These are phyloP conservation scores for Hyphodiscus hymeniophilus DNA, from an alignment of 495 filamentous ascomycete genomes.

Conservation along the genomic window DNA sequence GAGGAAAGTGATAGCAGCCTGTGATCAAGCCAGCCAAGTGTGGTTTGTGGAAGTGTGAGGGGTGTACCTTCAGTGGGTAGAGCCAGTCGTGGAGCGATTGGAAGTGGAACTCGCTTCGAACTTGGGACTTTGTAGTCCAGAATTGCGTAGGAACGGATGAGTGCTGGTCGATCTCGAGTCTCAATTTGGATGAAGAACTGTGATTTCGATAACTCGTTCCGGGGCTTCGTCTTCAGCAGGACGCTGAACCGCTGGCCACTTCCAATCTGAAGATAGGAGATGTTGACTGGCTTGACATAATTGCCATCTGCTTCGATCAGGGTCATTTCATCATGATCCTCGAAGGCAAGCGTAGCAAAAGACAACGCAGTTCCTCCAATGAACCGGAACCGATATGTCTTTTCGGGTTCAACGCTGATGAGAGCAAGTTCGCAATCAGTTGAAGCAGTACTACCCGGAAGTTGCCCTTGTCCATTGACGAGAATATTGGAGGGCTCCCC, in stretches of 20 bases:
- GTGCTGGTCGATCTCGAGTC: slow-evolving; percentile 34
- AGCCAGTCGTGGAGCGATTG: slow-evolving; percentile 8
- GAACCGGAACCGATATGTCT: slow-evolving; percentile 47
- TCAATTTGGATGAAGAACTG: slow-evolving; percentile 46
- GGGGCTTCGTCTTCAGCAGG: slow-evolving; percentile 34
- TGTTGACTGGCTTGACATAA: slow-evolving; percentile 35
- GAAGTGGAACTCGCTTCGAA: slow-evolving; percentile 3
- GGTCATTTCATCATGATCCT: slow-evolving; percentile 39
- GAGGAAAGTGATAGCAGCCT: slow-evolving; percentile 27
- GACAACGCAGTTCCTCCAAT: slow-evolving; percentile 45
- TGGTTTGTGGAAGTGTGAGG: slow-evolving; percentile 30
- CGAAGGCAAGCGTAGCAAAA: slow-evolving; percentile 37
- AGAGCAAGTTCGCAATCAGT: slow-evolving; percentile 29
- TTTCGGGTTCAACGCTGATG: slow-evolving; percentile 44
- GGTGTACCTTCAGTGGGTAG: too few relatives aligned
- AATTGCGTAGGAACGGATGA: slow-evolving; percentile 40
- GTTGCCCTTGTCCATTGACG: slow-evolving; percentile 35
- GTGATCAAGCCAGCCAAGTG: slow-evolving; percentile 44
- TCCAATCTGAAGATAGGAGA: slow-evolving; percentile 40
- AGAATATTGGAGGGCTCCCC: slow-evolving; percentile 43
- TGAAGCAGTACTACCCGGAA: slow-evolving; percentile 29
- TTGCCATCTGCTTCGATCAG: slow-evolving; percentile 47
- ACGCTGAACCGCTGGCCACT: slow-evolving; percentile 48
- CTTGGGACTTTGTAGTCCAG: slow-evolving; percentile 32
- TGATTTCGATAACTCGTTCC: slow-evolving; percentile 11